Evolutionary conservation across 352 stramenopile species (phyloP).

Genomic region (Phytophthora agathidicida): DNA sequence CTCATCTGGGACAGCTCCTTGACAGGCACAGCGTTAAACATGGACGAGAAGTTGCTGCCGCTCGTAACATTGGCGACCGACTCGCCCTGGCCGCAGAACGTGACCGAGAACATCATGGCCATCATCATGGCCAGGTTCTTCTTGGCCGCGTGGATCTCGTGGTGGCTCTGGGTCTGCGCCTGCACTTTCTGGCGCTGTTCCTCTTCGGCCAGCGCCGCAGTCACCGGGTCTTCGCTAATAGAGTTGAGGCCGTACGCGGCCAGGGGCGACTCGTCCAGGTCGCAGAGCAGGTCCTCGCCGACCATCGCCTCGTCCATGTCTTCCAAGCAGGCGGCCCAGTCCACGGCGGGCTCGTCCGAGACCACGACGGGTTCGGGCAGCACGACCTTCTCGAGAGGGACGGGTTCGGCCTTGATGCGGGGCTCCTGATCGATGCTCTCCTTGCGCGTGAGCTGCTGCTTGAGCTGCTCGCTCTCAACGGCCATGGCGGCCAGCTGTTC

Average conservation of each 20-base stretch:
- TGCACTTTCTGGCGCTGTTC: conserved; percentile 37
- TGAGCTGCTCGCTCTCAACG: conserved; percentile 64
- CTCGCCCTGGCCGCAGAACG: conserved; percentile 80
- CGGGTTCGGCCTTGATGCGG: conserved; percentile 69
- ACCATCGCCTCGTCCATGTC: conserved; percentile 66
- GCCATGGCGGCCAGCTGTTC: conserved; percentile 79
- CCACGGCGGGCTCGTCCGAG: conserved; percentile 33
- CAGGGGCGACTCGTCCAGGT: conserved; percentile 74
- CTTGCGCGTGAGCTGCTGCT: conserved; percentile 50
- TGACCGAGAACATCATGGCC: conserved; percentile 88
- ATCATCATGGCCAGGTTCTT: conserved; percentile 92
- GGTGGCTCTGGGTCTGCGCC: conserved; percentile 46
- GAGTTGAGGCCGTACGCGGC: conserved; percentile 40
- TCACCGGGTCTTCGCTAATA: conserved; percentile 33
- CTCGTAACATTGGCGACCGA: conserved; percentile 77
- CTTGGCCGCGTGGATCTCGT: conserved; percentile 86
- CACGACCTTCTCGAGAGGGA: conserved; percentile 30
- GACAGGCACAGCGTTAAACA: conserved; percentile 75
- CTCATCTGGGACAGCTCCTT: conserved; percentile 88
- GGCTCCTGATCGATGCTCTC: conserved; percentile 15
- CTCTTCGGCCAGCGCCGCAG: conserved; percentile 26
- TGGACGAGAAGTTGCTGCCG: conserved; percentile 81
- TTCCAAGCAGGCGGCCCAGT: conserved; percentile 67
- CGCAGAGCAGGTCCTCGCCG: conserved; percentile 68
- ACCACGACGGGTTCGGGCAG: conserved; percentile 32